Conservation (phyloP, 2,329 filamentous ascomycete genomes). For the Ceratocystis harringtonii region DNA sequence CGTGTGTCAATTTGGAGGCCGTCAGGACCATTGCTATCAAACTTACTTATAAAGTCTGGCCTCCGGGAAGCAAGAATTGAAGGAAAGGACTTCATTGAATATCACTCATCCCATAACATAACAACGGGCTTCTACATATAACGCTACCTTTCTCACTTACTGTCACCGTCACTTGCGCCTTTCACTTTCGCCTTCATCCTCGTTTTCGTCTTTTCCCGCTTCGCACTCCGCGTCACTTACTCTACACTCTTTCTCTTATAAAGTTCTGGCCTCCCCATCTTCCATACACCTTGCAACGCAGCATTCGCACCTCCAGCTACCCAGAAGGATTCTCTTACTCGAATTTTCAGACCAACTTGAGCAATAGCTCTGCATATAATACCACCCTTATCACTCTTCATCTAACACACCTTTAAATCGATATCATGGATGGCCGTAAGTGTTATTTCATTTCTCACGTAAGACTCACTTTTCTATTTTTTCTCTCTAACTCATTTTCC, state of each 20-base stretch:
- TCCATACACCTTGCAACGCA: neutral
- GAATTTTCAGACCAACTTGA: neutral
- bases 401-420: neutral
- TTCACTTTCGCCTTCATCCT: neutral
- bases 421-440: conserved; percentile 22
- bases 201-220: neutral
- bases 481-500: conserved; percentile 1
- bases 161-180: neutral
- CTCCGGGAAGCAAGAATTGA: neutral
- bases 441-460: neutral
- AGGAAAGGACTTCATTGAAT: neutral
- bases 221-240: neutral
- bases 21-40: neutral
- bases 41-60: neutral
- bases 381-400: neutral
- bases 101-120: neutral
- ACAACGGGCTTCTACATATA: neutral
- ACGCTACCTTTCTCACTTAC: neutral
- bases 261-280: neutral
- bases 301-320: too few relatives aligned
- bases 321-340: neutral
- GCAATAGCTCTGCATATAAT: neutral
- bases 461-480: neutral
- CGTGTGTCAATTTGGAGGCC: neutral
- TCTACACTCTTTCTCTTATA: neutral